Percentiles rank a stretch among this genome's conserved stretches.
phyloP scores from a whole-genome alignment of 2,329 filamentous ascomycete species.

The Phialophora macrospora region DNA sequence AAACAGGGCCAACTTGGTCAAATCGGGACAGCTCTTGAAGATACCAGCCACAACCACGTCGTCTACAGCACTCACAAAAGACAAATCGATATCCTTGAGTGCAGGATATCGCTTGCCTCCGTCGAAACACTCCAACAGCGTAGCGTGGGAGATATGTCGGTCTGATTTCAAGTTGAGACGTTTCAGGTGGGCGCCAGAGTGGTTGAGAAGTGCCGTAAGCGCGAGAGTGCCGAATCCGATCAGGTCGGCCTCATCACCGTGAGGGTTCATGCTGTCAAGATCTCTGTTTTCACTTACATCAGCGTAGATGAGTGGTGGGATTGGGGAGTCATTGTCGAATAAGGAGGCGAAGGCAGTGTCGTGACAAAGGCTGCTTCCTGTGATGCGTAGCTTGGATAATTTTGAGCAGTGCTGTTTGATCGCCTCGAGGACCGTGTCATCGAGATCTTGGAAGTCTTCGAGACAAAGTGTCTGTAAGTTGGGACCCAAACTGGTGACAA shows the following conservation, averaged over 20 bases:
- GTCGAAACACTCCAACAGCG: slow-evolving; percentile 76
- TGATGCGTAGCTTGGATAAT: slow-evolving; percentile 79
- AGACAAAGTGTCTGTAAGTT: slow-evolving; percentile 79
- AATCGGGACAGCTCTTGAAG: slow-evolving; percentile 52
- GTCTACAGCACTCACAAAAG: slow-evolving; percentile 62
- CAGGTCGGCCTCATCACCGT: slow-evolving; percentile 61
- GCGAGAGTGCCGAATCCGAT: slow-evolving; percentile 76
- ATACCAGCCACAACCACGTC: slow-evolving; percentile 52
- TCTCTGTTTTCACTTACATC: slow-evolving; percentile 80
- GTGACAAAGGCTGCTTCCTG: slow-evolving; percentile 74
- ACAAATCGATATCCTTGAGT: slow-evolving; percentile 74
- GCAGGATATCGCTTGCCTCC: slow-evolving; percentile 67
- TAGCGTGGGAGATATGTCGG: slow-evolving; percentile 73
- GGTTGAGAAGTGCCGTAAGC: slow-evolving; percentile 80
- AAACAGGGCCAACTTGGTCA: slow-evolving; percentile 64
- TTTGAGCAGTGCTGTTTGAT: slow-evolving; percentile 72
- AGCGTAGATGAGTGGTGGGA: slow-evolving; percentile 70
- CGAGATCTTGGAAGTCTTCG: slow-evolving; percentile 65
- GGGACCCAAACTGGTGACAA: slow-evolving; percentile 67
- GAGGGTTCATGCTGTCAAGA: slow-evolving; percentile 70
- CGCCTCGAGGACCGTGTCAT: slow-evolving; percentile 71
- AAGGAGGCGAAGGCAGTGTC: slow-evolving; percentile 74
- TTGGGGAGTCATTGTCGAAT: slow-evolving; percentile 65
- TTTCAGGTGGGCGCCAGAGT: slow-evolving; percentile 71
- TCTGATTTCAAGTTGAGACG: slow-evolving; percentile 80